Evolutionary conservation across 805 yeast genomes (phyloP).

Genomic region (Teunomyces panamensis): DNA sequence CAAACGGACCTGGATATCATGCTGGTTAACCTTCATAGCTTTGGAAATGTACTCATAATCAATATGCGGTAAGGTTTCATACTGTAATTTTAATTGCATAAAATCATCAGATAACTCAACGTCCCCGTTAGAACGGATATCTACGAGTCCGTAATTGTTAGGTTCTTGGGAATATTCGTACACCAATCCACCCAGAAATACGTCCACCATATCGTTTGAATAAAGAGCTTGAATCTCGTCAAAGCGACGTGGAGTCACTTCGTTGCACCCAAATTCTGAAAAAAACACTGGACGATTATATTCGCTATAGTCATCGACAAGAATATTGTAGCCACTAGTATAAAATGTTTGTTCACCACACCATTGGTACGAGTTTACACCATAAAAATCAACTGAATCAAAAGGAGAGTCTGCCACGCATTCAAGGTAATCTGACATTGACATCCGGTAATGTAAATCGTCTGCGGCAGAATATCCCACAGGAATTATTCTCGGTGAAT

Average conservation of each 20-base stretch:
- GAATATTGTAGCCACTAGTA: conserved; percentile 64
- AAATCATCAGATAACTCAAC: conserved; percentile 45
- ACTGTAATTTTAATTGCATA: conserved; percentile 41
- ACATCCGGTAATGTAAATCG: conserved; percentile 70
- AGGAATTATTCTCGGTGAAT: conserved; percentile 69
- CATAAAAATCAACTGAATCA: conserved; percentile 74
- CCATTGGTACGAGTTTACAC: conserved; percentile 81
- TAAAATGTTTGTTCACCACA: conserved; percentile 84
- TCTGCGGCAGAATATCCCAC: conserved; percentile 98
- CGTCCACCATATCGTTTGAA: conserved; percentile 67
- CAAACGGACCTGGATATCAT: conserved; percentile 17
- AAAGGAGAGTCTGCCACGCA: conserved; percentile 55
- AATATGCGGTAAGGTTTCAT: conserved; percentile 31
- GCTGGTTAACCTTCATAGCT: conserved; percentile 23
- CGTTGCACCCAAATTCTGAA: conserved; percentile 91
- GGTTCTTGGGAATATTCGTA: conserved; percentile 79
- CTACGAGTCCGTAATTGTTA: conserved; percentile 76
- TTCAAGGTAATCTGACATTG: conserved; percentile 77
- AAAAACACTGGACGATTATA: conserved; percentile 78
- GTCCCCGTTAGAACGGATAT: conserved; percentile 40
- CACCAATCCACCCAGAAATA: conserved; percentile 82
- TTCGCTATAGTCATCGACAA: conserved; percentile 66
- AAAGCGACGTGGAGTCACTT: conserved; percentile 72
- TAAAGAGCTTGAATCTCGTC: conserved; percentile 72
- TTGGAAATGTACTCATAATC: conserved; percentile 19